phyloP scores from a whole-genome alignment of 139 green algal species.

The Ulvella scutata region DNA sequence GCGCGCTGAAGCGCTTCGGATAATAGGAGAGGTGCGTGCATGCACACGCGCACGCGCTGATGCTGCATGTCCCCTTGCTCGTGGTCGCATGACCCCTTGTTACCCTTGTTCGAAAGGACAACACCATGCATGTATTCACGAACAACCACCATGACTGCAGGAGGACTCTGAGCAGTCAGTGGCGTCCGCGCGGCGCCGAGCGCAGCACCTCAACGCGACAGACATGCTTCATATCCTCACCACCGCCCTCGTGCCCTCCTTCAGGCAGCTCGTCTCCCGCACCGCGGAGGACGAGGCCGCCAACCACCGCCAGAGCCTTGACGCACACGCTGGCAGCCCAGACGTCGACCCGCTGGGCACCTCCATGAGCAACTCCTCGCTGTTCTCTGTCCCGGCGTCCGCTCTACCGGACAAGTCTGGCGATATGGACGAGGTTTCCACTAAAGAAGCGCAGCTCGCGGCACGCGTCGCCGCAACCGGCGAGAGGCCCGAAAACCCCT shows the following conservation, averaged over 20 bases:
- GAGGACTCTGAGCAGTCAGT: too few relatives aligned
- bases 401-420: neutral
- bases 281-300: neutral
- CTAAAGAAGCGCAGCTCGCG: neutral
- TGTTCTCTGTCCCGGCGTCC: neutral
- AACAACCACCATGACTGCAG: too few relatives aligned
- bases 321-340: neutral
- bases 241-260: neutral
- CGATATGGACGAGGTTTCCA: neutral
- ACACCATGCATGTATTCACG: too few relatives aligned
- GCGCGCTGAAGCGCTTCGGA: neutral
- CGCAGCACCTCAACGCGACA: conserved; percentile 1
- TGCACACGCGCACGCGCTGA: neutral
- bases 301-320: neutral
- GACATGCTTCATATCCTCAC: neutral
- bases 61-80: too few relatives aligned
- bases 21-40: neutral
- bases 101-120: too few relatives aligned
- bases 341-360: neutral
- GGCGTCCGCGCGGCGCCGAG: neutral
- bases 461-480: neutral
- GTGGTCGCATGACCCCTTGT: too few relatives aligned
- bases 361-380: neutral
- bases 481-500: neutral
- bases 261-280: neutral